Conservation (phyloP, 1,139 yeast species). For the Kodamaea fungicola region DNA sequence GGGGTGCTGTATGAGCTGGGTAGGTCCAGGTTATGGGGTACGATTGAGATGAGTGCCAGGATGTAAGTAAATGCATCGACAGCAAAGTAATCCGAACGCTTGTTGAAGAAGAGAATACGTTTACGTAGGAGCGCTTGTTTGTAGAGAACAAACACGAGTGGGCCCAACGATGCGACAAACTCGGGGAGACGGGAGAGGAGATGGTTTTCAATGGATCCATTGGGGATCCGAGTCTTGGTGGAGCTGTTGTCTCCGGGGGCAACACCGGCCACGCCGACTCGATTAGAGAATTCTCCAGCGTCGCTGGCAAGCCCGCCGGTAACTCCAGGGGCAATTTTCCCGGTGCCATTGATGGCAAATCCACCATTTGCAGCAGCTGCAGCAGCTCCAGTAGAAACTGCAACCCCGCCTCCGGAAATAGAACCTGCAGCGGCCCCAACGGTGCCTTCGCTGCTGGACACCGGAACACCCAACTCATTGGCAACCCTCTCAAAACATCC, state of each 20-base stretch:
- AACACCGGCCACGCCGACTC: background rate
- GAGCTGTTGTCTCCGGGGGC: too few relatives aligned
- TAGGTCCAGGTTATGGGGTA: constrained; percentile 30
- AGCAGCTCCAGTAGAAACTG: too few relatives aligned
- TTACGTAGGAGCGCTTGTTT: constrained; percentile 63
- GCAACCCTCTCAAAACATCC: constrained; percentile 20
- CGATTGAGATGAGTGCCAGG: constrained; percentile 33
- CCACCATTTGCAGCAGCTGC: too few relatives aligned
- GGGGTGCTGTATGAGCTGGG: constrained; percentile 35
- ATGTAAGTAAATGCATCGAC: constrained; percentile 31
- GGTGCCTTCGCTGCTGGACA: too few relatives aligned
- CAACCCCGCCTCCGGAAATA: too few relatives aligned
- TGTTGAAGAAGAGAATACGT: constrained; percentile 55
- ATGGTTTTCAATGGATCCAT: constrained; percentile 32
- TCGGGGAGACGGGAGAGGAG: constrained; percentile 47
- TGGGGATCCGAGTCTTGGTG: too few relatives aligned
- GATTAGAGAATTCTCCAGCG: too few relatives aligned
- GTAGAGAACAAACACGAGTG: constrained; percentile 68
- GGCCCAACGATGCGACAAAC: constrained; percentile 59
- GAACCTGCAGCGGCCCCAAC: too few relatives aligned
- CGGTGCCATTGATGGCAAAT: too few relatives aligned
- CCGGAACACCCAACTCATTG: constrained; percentile 3
- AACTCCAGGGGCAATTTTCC: too few relatives aligned
- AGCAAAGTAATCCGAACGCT: constrained; percentile 9
- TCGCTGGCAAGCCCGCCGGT: too few relatives aligned